phyloP scores from a whole-genome alignment of 78 protist species.

The Polysphondylium violaceum region DNA sequence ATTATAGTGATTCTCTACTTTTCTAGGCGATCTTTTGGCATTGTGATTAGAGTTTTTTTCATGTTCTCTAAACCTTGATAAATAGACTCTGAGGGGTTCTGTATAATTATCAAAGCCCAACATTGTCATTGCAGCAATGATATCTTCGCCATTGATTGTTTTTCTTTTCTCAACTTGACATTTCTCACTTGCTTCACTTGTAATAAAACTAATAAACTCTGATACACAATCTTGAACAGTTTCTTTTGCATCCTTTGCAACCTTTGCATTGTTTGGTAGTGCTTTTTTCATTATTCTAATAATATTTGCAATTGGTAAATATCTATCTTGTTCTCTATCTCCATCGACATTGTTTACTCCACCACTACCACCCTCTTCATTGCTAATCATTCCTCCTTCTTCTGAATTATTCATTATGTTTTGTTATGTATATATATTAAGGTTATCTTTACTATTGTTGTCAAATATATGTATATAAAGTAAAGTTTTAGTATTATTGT shows the following conservation, averaged over 20 bases:
- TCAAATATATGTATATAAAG: no score
- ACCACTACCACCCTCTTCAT: no score
- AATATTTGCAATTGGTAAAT: slow-evolving; percentile 92
- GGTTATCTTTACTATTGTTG: no score
- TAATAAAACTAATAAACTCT: slow-evolving; percentile 91
- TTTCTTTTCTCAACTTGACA: slow-evolving; percentile 89
- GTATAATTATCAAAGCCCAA: slow-evolving; percentile 89
- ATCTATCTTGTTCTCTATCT: slow-evolving; percentile 59
- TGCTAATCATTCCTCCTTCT: no score
- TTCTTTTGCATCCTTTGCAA: slow-evolving; percentile 93
- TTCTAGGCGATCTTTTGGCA: slow-evolving; percentile 1
- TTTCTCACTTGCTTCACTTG: slow-evolving; percentile 88
- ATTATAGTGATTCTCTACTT: slow-evolving; percentile 6
- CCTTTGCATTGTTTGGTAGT: slow-evolving; percentile 90
- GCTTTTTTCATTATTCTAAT: slow-evolving; percentile 86
- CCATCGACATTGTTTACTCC: no score
- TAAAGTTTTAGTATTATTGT: no score
- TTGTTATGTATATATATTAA: no score
- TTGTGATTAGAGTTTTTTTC: slow-evolving; percentile 4
- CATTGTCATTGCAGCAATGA: slow-evolving; percentile 84
- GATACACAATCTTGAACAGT: slow-evolving; percentile 91
- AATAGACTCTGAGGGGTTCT: slow-evolving; percentile 83
- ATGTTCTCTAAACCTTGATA: slow-evolving; percentile 77
- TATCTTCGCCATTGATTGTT: slow-evolving; percentile 91
- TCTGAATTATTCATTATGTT: no score